These are phyloP conservation scores for Gossypium laxum DNA, from an alignment of 441 rosid genomes.

Conservation along the genomic window DNA sequence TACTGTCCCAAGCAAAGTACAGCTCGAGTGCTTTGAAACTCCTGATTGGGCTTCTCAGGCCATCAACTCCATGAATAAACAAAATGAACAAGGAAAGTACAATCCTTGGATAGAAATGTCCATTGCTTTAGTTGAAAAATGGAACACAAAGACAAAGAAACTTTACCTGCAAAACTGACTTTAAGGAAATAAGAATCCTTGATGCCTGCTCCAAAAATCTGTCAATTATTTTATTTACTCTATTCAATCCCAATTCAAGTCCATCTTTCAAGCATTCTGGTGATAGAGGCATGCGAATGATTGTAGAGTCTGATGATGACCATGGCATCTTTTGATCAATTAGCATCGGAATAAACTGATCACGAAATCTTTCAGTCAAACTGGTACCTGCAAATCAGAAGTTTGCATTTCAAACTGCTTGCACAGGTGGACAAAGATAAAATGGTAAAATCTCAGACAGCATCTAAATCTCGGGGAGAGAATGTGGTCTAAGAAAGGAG, in stretches of 20 bases:
- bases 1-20: not conserved
- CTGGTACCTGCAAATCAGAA: constrained; percentile 51
- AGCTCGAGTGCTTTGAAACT: not conserved
- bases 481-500: not conserved
- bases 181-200: constrained; percentile 65
- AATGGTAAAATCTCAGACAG: not conserved
- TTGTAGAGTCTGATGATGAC: constrained; percentile 64
- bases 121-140: not conserved
- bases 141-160: constrained; percentile 6
- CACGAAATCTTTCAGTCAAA: constrained; percentile 70
- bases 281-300: constrained; percentile 92
- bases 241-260: constrained; percentile 57
- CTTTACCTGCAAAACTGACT: constrained; percentile 78
- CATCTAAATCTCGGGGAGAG: not conserved
- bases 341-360: constrained; percentile 85
- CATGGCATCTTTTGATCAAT: constrained; percentile 63
- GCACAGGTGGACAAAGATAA: constrained; percentile 8
- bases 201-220: constrained; percentile 72
- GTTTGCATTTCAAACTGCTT: constrained; percentile 13
- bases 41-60: constrained; percentile 6
- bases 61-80: constrained; percentile 1
- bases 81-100: not conserved
- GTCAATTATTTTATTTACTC: constrained; percentile 59
- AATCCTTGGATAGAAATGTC: not conserved
- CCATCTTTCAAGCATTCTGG: constrained; percentile 69